phyloP scores from a whole-genome alignment of 345 rosid genomes.

The Kandelia obovata region DNA sequence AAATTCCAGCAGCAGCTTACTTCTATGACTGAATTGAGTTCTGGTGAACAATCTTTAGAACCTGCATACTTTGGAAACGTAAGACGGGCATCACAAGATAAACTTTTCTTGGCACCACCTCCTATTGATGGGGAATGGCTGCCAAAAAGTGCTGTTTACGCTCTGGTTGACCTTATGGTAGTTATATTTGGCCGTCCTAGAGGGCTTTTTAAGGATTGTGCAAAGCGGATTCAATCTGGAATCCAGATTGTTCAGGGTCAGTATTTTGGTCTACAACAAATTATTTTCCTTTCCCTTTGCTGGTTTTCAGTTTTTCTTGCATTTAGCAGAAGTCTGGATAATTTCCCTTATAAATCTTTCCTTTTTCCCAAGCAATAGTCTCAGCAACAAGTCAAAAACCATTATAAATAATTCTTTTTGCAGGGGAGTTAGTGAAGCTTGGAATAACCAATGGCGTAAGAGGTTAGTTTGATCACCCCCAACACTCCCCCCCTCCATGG shows the following conservation, averaged over 20 bases:
- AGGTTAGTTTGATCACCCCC: conserved; percentile 42
- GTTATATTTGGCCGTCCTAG: conserved; percentile 89
- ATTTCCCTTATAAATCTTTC: background rate
- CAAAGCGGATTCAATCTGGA: conserved; percentile 85
- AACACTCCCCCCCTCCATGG: background rate
- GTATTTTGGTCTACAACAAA: background rate
- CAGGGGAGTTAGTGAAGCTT: conserved; percentile 81
- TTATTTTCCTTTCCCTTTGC: background rate
- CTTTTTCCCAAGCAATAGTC: background rate
- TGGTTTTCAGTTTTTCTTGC: conserved; percentile 3
- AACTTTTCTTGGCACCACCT: conserved; percentile 74
- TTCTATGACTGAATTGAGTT: conserved; percentile 29
- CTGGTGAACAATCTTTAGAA: conserved; percentile 43
- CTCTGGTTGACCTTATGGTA: conserved; percentile 88
- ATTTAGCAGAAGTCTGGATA: background rate
- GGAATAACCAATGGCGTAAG: conserved; percentile 73
- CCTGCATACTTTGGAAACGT: conserved; percentile 60
- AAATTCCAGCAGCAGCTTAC: conserved; percentile 56
- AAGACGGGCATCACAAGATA: conserved; percentile 54
- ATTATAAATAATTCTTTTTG: conserved; percentile 30
- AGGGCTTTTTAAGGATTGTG: conserved; percentile 90
- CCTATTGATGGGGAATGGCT: conserved; percentile 96
- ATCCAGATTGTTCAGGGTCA: conserved; percentile 71
- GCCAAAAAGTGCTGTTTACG: conserved; percentile 82
- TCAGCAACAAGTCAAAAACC: conserved; percentile 7